Evolutionary conservation across 106 monocot species (phyloP), one percentile per base, ranked within the genome.

Genomic region (Agapanthus africanus): DNA sequence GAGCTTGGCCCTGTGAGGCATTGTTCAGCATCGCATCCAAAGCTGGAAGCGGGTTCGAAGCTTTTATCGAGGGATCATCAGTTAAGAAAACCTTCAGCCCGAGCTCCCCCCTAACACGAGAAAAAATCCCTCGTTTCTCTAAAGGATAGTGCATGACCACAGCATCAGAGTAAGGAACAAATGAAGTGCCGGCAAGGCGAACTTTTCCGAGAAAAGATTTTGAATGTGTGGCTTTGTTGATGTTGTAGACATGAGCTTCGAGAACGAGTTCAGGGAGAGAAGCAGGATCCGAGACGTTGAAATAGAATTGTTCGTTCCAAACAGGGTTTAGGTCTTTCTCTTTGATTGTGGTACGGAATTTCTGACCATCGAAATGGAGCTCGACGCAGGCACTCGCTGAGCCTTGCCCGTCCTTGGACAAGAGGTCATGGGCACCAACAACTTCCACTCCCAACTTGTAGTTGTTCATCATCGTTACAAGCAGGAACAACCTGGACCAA

Each of bases 371-470:
- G 66, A 90, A 90, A 10, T 81, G 75, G 46, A 90, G 79, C 69
- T 90, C 86, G 16, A 87, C 90, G 38, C 54, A 83, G 32, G 90
- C 33, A 76, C 70, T 78, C 7, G 85, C 72, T 37, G 90, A 83
- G 31, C 90, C 90, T 22, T 90, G 86, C 62, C 83, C 90, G 70
- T 90, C 90, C 69, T 77, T 90, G 70, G 90, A 86, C 83, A 90
- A 83, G n/a, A 89, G 77, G 44, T 89, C 82, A 65, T 82, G 78
- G 16, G 89, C 89, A 75, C 82, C 72, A 37, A 74, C 46, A 59
- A 87, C 87, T 66, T 90, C 90, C 40, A 87, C 83, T 4, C 83
- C 86, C 30, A 90, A 62, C 79, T 90, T 90, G 42, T 77, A 77
- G 54, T 75, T 76, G 38, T 74, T 84, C 90, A 90, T 90, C 49